Evolutionary conservation across 345 rosid species (phyloP).

Genomic region (Kernera saxatilis): DNA sequence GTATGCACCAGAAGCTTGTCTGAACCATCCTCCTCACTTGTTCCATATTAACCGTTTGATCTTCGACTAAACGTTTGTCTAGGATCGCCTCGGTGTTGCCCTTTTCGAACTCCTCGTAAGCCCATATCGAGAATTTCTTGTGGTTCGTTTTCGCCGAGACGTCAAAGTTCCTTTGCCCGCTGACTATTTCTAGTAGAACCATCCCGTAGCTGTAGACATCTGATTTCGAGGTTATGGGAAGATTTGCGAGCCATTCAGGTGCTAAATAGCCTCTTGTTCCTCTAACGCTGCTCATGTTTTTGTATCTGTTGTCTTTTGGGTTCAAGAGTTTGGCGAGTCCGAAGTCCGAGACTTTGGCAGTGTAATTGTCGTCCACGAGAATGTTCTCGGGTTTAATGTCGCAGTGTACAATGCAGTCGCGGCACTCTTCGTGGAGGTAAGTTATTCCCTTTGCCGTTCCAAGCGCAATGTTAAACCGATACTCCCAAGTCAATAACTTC

Average conservation of each 20-base stretch:
- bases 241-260: conserved; percentile 58
- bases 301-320: conserved; percentile 41
- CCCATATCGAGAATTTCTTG: conserved; percentile 46
- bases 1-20: conserved; percentile 62
- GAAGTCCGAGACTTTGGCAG: conserved; percentile 54
- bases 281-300: conserved; percentile 42
- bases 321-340: conserved; percentile 58
- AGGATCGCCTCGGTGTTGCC: conserved; percentile 34
- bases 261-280: conserved; percentile 65
- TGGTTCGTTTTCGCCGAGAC: conserved; percentile 35
- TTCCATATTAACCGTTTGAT: conserved; percentile 35
- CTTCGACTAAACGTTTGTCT: conserved; percentile 36
- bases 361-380: conserved; percentile 44
- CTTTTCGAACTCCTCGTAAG: conserved; percentile 45
- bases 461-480: conserved; percentile 47
- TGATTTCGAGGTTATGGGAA: conserved; percentile 48
- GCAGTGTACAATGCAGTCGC: conserved; percentile 53
- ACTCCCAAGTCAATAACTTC: conserved; percentile 50
- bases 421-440: conserved; percentile 66
- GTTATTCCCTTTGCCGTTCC: conserved; percentile 60
- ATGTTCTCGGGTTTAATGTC: conserved; percentile 60
- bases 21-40: conserved; percentile 45
- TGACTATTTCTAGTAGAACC: conserved; percentile 52
- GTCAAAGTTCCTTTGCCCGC: conserved; percentile 55
- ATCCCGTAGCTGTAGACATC: conserved; percentile 69